Evolutionary conservation across 352 stramenopile genomes (phyloP).

Genomic region (Blastocystis sp.): DNA sequence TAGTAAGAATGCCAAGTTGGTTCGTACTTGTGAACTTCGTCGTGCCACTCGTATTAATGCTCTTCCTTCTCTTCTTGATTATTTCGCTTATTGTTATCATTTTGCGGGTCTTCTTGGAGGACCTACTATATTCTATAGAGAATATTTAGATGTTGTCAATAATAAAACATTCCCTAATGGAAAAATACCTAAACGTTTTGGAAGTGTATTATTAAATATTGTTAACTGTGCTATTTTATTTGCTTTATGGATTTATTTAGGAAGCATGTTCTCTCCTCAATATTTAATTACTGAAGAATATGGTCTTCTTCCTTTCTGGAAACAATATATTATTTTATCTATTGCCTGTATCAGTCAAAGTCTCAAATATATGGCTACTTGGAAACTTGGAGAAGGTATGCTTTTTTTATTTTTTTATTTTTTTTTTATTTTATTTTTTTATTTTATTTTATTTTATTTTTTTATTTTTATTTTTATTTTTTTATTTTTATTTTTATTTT

Average conservation of each 20-base stretch:
- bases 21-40: constrained; percentile 15
- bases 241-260: constrained; percentile 55
- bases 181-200: not conserved
- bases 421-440: too few species aligned
- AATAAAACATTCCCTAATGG: too few species aligned
- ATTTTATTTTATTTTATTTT: too few species aligned
- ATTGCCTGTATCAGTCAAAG: constrained; percentile 1
- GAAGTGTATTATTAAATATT: not conserved
- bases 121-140: constrained; percentile 74
- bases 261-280: not conserved
- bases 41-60: constrained; percentile 45
- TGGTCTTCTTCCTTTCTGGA: too few species aligned
- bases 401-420: too few species aligned
- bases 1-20: not conserved
- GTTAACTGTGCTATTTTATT: too few species aligned
- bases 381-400: constrained; percentile 28
- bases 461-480: too few species aligned
- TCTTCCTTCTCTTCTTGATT: constrained; percentile 71
- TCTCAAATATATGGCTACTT: constrained; percentile 6
- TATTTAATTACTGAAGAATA: constrained; percentile 76
- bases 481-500: too few species aligned
- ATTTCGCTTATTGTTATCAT: constrained; percentile 81
- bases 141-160: constrained; percentile 60
- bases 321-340: constrained; percentile 39
- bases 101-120: constrained; percentile 79